Evolutionary conservation across 2,329 filamentous ascomycete species (phyloP), one percentile per base, ranked within the genome.

Genomic region (Parafenestella ontariensis): DNA sequence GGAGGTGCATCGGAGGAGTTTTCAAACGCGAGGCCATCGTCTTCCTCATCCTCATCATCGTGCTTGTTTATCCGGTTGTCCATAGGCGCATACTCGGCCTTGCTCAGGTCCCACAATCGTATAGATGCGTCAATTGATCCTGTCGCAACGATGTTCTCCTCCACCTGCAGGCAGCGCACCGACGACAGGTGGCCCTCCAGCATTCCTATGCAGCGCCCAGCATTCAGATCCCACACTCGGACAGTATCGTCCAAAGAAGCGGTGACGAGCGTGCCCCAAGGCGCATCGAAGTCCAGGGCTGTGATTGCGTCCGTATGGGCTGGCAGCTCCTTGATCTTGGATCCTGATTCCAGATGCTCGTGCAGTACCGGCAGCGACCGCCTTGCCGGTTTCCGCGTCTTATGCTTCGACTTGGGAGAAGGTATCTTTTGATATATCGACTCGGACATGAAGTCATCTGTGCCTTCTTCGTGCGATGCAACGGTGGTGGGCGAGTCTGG

Each of bases 371-470:
- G 92, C 89, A 96, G 96, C 0, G 93, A 96, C 76, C 89, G 85
- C 51, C 89, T 83, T 57, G 84, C 83, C 34, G 83, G 85, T 72
- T 69, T 75, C 73, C 86, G 57, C 4, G 47, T 83, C 48, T 81
- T 81, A 61, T 82, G 78, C 61, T 83, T 79, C 21, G 81, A 80
- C 60, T 81, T 84, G 7, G 84, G 81, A 6, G 72, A 71, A 0
- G 93, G 91, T 8, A 99, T 80, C 77, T 97, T 97, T 64, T 96
- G 90, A 75, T 98, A 99, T 65, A 99, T 91, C 11, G 93, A 97
- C 75, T 97, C 92, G 3, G 95, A 97, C 95, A 98, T 98, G 80
- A 98, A 99, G 1, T 85, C 84, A 39, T 69, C 58, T 41, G 67
- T 58, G 51, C 78, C 80, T 66, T 89, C 76, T 71, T 89, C 77